Evolutionary conservation across 768 basidiomycete species (phyloP).

Genomic region (Cystobasidium ongulense): DNA sequence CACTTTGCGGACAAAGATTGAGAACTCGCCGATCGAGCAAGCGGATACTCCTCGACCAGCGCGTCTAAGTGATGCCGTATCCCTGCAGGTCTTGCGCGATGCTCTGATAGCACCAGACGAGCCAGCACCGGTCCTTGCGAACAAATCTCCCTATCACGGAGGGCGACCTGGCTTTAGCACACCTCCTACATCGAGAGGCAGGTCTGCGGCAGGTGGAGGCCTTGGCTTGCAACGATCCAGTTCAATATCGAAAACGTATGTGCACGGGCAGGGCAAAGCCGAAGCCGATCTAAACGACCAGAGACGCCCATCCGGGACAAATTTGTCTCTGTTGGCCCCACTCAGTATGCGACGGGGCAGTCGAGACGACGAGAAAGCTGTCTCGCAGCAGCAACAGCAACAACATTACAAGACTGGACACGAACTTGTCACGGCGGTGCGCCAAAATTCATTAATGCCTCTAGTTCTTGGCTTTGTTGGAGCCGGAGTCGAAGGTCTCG

Average conservation of each 20-base stretch:
- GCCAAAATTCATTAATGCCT: slow-evolving; percentile 80
- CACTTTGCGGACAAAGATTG: slow-evolving; percentile 33
- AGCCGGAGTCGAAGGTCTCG: slow-evolving; percentile 27
- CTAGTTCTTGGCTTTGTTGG: slow-evolving; percentile 56
- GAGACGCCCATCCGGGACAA: not conserved
- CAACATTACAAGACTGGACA: slow-evolving; percentile 60
- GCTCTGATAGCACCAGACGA: slow-evolving; percentile 55
- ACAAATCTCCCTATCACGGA: slow-evolving; percentile 25
- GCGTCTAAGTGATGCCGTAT: slow-evolving; percentile 63
- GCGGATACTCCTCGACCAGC: slow-evolving; percentile 47
- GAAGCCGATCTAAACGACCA: slow-evolving; percentile 29
- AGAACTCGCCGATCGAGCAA: slow-evolving; percentile 12
- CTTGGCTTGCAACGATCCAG: slow-evolving; percentile 29
- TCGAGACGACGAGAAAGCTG: not conserved
- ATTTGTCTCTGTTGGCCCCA: not conserved
- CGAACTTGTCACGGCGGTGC: slow-evolving; percentile 73
- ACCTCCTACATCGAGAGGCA: slow-evolving; percentile 29
- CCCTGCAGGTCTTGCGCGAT: slow-evolving; percentile 77
- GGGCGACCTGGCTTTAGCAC: not conserved
- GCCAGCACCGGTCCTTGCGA: slow-evolving; percentile 26
- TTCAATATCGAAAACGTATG: slow-evolving; percentile 38
- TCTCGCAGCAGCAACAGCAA: not conserved
- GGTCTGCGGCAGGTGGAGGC: slow-evolving; percentile 21
- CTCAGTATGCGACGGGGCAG: slow-evolving; percentile 12
- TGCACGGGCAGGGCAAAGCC: slow-evolving; percentile 26